A percentile compares a stretch with the other conserved stretches of the same genome.
Conservation (phyloP, 2,329 filamentous ascomycete genomes). For the Pestalotiopsis sp. region DNA sequence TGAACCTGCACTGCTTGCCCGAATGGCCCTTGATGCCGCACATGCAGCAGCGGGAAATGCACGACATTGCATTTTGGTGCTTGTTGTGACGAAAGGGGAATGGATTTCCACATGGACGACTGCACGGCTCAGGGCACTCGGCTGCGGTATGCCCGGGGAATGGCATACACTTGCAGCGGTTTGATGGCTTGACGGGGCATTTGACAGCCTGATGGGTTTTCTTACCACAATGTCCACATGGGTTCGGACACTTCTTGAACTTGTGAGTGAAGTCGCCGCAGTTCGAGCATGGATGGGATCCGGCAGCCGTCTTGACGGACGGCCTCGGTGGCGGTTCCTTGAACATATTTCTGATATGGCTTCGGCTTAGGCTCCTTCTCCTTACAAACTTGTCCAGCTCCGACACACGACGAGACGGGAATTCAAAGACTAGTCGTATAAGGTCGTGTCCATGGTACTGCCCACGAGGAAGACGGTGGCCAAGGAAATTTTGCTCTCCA, state of each 20-base stretch:
- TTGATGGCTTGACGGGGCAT: slow-evolving; percentile 31
- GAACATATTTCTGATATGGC: slow-evolving; percentile 36
- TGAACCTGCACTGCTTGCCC: slow-evolving; percentile 34
- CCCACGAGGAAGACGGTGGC: neutral
- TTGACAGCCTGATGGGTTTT: slow-evolving; percentile 25
- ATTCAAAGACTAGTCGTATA: slow-evolving; percentile 17
- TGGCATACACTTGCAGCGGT: slow-evolving; percentile 38
- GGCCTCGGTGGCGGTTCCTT: slow-evolving; percentile 12
- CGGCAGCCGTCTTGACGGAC: neutral
- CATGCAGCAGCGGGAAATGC: slow-evolving; percentile 39
- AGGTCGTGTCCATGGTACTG: neutral
- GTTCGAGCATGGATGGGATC: slow-evolving; percentile 26
- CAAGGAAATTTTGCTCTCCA: neutral
- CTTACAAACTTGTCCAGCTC: slow-evolving; percentile 32
- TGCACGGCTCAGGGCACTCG: slow-evolving; percentile 33
- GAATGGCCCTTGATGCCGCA: slow-evolving; percentile 38
- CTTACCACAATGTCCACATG: slow-evolving; percentile 36
- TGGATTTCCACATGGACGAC: slow-evolving; percentile 31
- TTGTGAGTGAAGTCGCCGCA: slow-evolving; percentile 27
- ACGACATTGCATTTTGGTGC: slow-evolving; percentile 38
- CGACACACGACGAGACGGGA: slow-evolving; percentile 25
- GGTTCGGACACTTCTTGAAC: slow-evolving; percentile 23
- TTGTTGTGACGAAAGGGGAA: slow-evolving; percentile 23
- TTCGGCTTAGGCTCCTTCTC: slow-evolving; percentile 35
- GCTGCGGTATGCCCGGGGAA: slow-evolving; percentile 37